Conservation (phyloP, 2,329 filamentous ascomycete genomes). For the Plectosphaerella cucumerina region DNA sequence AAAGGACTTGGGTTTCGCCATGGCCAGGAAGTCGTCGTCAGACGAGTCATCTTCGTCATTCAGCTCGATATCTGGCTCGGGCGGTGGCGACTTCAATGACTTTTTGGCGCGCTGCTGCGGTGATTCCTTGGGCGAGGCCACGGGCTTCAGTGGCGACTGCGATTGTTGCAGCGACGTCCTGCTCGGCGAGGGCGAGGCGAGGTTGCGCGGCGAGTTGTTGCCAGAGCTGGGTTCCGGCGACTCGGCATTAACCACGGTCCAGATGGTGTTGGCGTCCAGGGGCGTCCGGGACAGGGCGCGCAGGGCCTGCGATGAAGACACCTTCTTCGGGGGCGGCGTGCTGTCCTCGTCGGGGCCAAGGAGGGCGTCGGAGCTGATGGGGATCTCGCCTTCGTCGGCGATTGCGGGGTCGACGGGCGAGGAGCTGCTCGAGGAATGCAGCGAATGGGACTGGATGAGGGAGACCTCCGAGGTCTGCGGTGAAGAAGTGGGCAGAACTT, state of each 20-base stretch:
- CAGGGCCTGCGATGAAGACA: slow-evolving; percentile 52
- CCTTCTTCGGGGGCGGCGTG: slow-evolving; percentile 43
- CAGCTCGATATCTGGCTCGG: not conserved
- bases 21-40: slow-evolving; percentile 36
- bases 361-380: slow-evolving; percentile 23
- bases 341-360: slow-evolving; percentile 33
- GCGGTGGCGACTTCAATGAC: slow-evolving; percentile 1
- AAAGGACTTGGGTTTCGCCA: slow-evolving; percentile 29
- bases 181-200: slow-evolving; percentile 1
- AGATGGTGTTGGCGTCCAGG: slow-evolving; percentile 47
- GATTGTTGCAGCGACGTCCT: not conserved
- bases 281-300: slow-evolving; percentile 47
- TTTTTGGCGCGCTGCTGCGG: not conserved
- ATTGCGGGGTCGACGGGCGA: slow-evolving; percentile 14
- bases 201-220: slow-evolving; percentile 1
- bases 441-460: slow-evolving; percentile 19
- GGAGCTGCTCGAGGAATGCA: slow-evolving; percentile 16
- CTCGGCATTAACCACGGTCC: slow-evolving; percentile 39
- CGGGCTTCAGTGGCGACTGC: not conserved
- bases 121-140: not conserved
- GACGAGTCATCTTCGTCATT: slow-evolving; percentile 25
- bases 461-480: slow-evolving; percentile 35
- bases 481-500: slow-evolving; percentile 57
- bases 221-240: slow-evolving; percentile 6
- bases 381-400: slow-evolving; percentile 17